These are phyloP conservation scores for Cunninghamia lanceolata DNA, from an alignment of 75 land plant species.

Conservation along the genomic window DNA sequence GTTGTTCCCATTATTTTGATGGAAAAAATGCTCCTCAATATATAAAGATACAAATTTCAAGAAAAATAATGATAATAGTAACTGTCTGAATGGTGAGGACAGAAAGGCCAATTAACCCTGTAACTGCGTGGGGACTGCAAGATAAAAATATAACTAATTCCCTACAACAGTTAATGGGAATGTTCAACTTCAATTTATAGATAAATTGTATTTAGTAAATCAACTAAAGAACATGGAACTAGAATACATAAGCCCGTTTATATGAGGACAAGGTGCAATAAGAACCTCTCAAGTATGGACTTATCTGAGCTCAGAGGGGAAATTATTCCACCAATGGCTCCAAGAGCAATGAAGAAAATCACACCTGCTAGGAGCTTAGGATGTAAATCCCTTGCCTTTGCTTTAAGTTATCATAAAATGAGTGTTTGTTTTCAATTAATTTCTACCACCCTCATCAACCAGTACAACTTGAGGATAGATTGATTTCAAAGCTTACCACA, in stretches of 20 bases:
- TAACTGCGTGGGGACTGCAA: slow-evolving; percentile 87
- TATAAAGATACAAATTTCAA: neutral
- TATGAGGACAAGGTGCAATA: neutral
- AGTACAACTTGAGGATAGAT: neutral
- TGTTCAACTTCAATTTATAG: neutral
- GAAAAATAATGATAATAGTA: neutral
- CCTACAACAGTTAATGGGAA: neutral
- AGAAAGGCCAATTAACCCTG: slow-evolving; percentile 70
- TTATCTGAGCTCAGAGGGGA: slow-evolving; percentile 77
- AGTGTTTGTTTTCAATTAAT: neutral
- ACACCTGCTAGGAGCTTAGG: slow-evolving; percentile 88
- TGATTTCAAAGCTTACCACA: slow-evolving; percentile 35
- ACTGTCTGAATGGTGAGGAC: slow-evolving; percentile 69
- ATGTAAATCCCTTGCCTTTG: slow-evolving; percentile 85
- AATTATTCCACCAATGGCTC: slow-evolving; percentile 86
- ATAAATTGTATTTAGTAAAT: neutral
- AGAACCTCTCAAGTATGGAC: slow-evolving; percentile 81
- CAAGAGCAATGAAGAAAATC: slow-evolving; percentile 95
- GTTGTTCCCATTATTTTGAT: neutral
- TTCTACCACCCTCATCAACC: neutral
- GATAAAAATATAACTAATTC: neutral
- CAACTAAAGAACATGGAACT: neutral
- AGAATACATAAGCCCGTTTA: neutral
- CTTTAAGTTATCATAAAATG: slow-evolving; percentile 57
- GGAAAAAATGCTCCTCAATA: neutral